Base-by-base conservation (phyloP, 441 rosid genomes). In the Gossypium lobatum region DNA sequence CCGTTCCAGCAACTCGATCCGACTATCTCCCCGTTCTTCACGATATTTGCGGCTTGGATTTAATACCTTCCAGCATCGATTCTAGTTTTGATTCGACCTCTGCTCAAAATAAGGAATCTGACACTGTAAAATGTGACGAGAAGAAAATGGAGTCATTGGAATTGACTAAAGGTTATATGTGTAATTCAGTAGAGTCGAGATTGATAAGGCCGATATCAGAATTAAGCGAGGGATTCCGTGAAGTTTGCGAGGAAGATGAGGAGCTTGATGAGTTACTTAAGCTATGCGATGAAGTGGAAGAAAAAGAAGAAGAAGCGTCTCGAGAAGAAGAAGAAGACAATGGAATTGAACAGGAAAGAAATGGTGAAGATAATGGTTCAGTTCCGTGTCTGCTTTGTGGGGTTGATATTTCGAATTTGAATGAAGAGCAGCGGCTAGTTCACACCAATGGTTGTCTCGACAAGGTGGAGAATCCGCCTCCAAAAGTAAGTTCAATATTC, bases 371-470 rank as follows among this genome's bases (percentile, higher is more conserved):
- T 57, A 55, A 39, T 2, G 77, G 50, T 77, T 25, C 54, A 53
- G 82, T 89, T 82, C 81, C 76, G n/a, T 94, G 98, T 28, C 99
- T 97, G 31, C 67, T 95, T 25, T 95, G 99, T 70, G 87, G 88
- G 39, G 58, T 73, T 67, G 92, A 89, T 74, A 89, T 95, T 74
- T 88, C 97, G 61, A 84, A 68, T 76, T 74, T 91, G 80, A 83
- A 73, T 57, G 97, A 89, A 67, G 92, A 90, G 34, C 75, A 70
- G 64, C 87, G 92, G 76, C 89, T 84, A 42, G 75, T 88, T 78
- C 99, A 95, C 59, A 87, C 89, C 70, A 95, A 91, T 78, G 73
- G 70, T 14, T 95, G 99, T 82, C 95, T 95, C 61, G 99, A 95
- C 73, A 72, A 84, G 66, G 81, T 73, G 34, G 82, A 80, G 76